Evolutionary conservation across 2,329 filamentous ascomycete genomes (phyloP).

Genomic region (Iodosphaeria phyllophila): DNA sequence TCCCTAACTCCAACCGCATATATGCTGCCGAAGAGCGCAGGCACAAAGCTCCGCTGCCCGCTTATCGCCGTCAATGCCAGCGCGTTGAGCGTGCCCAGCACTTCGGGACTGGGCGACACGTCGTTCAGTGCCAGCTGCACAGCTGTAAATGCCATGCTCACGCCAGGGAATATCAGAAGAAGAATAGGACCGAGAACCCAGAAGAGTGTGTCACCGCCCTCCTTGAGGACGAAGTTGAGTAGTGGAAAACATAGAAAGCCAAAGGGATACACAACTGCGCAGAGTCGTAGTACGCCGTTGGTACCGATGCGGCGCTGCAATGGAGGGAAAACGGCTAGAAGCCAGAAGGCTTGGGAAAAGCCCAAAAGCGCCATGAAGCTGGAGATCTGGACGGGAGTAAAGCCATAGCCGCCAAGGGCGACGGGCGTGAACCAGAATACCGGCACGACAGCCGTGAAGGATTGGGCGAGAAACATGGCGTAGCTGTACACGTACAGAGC

Average conservation of each 20-base stretch:
- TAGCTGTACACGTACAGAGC: conserved; percentile 49
- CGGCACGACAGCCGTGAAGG: conserved; percentile 52
- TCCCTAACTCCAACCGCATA: conserved; percentile 48
- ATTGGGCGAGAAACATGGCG: conserved; percentile 48
- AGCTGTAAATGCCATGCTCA: conserved; percentile 52
- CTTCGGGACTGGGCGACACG: conserved; percentile 41
- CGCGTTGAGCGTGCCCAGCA: conserved; percentile 55
- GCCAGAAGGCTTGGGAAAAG: conserved; percentile 49
- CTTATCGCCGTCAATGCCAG: conserved; percentile 42
- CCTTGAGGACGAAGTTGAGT: conserved; percentile 35
- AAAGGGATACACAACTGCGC: conserved; percentile 39
- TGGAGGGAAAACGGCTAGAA: conserved; percentile 49
- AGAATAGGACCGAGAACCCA: conserved; percentile 30
- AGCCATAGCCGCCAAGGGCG: conserved; percentile 43
- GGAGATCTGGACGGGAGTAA: conserved; percentile 44
- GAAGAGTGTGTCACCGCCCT: conserved; percentile 25
- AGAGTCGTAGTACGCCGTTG: conserved; percentile 40
- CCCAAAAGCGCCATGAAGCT: conserved; percentile 46
- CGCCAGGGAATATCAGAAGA: conserved; percentile 37
- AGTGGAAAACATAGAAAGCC: conserved; percentile 38
- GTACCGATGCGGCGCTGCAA: conserved; percentile 50
- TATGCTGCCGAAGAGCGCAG: conserved; percentile 45
- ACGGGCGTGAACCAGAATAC: conserved; percentile 50
- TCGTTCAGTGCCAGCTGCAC: conserved; percentile 62
- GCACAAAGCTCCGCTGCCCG: conserved; percentile 44